These are phyloP conservation scores for Neofusicoccum umdonicola DNA, from an alignment of 2,329 filamentous ascomycete species.

Conservation along the genomic window DNA sequence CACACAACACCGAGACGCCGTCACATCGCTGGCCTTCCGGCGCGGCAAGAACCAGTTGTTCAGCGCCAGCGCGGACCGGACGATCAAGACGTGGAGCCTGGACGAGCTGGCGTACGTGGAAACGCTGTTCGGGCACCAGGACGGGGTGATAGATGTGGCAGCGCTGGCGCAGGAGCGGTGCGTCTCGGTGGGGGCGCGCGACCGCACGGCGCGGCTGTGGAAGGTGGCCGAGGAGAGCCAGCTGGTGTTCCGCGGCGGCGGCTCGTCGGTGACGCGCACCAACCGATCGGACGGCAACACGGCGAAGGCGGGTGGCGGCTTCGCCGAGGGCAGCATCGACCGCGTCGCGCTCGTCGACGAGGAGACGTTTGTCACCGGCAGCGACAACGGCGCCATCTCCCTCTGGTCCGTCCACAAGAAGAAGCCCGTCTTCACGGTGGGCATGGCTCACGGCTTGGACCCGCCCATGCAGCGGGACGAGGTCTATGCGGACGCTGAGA, in stretches of 20 bases:
- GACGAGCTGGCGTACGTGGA: conserved; percentile 93
- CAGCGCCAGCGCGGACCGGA: conserved; percentile 84
- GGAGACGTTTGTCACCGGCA: conserved; percentile 86
- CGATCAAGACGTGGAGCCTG: conserved; percentile 92
- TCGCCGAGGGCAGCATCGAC: conserved; percentile 82
- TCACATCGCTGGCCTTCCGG: conserved; percentile 82
- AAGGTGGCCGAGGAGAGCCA: conserved; percentile 95
- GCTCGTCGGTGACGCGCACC: conserved; percentile 37
- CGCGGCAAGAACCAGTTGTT: conserved; percentile 87
- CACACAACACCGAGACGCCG: conserved; percentile 84
- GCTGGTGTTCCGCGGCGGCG: conserved; percentile 88
- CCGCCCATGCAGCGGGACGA: conserved; percentile 64
- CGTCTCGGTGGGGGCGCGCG: conserved; percentile 83
- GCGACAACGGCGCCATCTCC: conserved; percentile 82
- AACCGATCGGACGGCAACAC: conserved; percentile 33
- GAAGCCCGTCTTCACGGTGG: conserved; percentile 80
- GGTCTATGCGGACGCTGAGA: conserved; percentile 69
- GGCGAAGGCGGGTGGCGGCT: conserved; percentile 36
- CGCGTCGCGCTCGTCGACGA: conserved; percentile 86
- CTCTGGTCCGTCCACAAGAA: conserved; percentile 93
- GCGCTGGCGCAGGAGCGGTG: conserved; percentile 78
- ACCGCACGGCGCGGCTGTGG: conserved; percentile 90
- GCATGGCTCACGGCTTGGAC: conserved; percentile 82
- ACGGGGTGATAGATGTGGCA: conserved; percentile 80
- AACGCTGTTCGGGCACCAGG: conserved; percentile 94